Evolutionary conservation across 2,329 filamentous ascomycete species (phyloP).

Genomic region (Arthrobotrys iridis): DNA sequence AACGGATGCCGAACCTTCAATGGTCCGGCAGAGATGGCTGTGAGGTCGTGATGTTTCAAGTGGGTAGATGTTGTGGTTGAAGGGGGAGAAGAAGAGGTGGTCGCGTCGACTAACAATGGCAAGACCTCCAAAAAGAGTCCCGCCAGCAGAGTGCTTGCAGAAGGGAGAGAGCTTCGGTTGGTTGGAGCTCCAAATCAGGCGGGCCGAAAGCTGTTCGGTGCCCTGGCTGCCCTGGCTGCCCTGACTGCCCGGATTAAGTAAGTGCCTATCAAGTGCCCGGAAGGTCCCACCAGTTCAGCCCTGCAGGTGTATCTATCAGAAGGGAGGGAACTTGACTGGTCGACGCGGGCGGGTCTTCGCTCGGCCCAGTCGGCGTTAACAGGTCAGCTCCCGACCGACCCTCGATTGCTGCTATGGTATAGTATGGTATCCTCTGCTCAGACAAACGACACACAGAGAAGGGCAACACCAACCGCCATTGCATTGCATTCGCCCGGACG

Average conservation of each 20-base stretch:
- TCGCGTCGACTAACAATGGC: conserved; percentile 34
- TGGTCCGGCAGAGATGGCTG: conserved; percentile 17
- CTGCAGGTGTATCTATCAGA: not conserved
- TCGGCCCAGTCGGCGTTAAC: conserved; percentile 29
- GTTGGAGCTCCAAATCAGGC: not conserved
- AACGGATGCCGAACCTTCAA: conserved; percentile 25
- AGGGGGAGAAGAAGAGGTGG: conserved; percentile 30
- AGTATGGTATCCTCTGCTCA: too few species aligned
- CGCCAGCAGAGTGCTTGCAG: not conserved
- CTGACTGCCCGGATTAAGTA: too few species aligned
- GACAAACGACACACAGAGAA: too few species aligned
- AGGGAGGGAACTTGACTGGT: not conserved
- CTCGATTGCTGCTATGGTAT: conserved; percentile 21
- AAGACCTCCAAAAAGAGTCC: not conserved
- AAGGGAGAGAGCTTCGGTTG: not conserved
- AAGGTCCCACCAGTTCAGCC: not conserved
- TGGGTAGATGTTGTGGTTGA: not conserved
- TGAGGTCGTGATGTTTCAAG: conserved; percentile 28
- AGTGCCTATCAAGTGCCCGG: not conserved
- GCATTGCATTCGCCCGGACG: not conserved
- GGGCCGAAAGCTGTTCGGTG: conserved; percentile 15
- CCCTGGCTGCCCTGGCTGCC: too few species aligned
- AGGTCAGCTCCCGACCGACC: conserved; percentile 18
- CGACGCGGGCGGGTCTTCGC: not conserved
- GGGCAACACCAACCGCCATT: conserved; percentile 24